Evolutionary conservation across 345 rosid genomes (phyloP), one percentile per base, ranked within the genome.

Genomic region (Salix udensis): DNA sequence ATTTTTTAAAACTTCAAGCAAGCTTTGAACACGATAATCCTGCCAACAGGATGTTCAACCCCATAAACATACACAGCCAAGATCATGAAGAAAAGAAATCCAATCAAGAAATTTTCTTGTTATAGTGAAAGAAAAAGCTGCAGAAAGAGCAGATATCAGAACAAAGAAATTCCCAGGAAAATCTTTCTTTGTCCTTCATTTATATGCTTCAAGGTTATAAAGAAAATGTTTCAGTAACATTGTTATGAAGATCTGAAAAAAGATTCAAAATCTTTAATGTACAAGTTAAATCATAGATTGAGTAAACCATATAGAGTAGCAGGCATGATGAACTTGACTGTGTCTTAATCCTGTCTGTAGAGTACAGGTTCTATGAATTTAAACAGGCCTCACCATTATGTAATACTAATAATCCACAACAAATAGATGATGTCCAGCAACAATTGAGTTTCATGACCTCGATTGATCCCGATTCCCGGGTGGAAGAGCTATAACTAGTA

Each of bases 381-480:
- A 23, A 12, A 67, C 39, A 24, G 21, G 18, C 39, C 19, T 62
- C 44, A n/a, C n/a, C 39, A 67, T n/a, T 31, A 26, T 40, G 10
- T 68, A 68, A 37, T 40, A 10, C 62, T n/a, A 10, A 42, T 23
- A 73, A 15, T 13, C 16, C 23, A 12, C 31, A 23, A 9, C 6
- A 18, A 58, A 24, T 23, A 58, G 28, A 10, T 11, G 62, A 23
- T 55, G 23, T 55, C 26, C 62, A 66, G 31, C 34, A 31, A 31
- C 34, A 31, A 31, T 72, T 65, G 72, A 68, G 64, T 71, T 79
- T 58, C 78, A 75, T 44, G 62, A 50, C 67, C 48, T 79, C 46
- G 40, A 2, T 36, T 23, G 44, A 55, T 55, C 14, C 34, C 34
- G 34, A 31, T 31, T 31, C 34, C 34, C 5, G 34, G 34, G 34